Percentiles rank a stretch among this genome's conserved stretches.
These are phyloP conservation scores for Colletotrichum tropicale DNA, from an alignment of 2,329 filamentous ascomycete genomes.

Conservation along the genomic window DNA sequence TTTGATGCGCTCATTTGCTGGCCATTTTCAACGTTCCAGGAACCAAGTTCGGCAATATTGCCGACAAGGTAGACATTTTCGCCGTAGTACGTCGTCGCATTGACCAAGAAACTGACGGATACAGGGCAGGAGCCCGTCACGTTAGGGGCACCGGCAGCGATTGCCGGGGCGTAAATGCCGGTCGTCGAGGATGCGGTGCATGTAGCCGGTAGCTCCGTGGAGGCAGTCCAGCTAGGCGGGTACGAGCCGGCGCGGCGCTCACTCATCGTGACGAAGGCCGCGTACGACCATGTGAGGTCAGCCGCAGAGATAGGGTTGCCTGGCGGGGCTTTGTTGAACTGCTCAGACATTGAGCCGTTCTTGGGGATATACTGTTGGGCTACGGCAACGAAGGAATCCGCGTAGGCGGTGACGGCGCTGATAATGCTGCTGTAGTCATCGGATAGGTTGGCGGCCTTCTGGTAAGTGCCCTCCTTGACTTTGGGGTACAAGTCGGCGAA, in stretches of 20 bases:
- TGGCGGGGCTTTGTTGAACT: conserved; percentile 46
- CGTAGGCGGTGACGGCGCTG: conserved; percentile 53
- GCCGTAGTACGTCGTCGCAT: conserved; percentile 49
- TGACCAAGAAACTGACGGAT: conserved; percentile 48
- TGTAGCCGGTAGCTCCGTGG: conserved; percentile 26
- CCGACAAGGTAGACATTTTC: conserved; percentile 52
- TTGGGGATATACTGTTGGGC: conserved; percentile 51
- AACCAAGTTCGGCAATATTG: conserved; percentile 44
- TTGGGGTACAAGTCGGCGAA: conserved; percentile 57
- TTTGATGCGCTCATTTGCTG: conserved; percentile 41
- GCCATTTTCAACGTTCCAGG: conserved; percentile 43
- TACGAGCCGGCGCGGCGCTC: conserved; percentile 40
- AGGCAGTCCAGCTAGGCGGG: conserved; percentile 29
- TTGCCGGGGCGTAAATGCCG: conserved; percentile 37
- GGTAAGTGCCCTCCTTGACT: conserved; percentile 51
- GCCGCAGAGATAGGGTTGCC: conserved; percentile 45
- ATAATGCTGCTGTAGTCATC: conserved; percentile 45
- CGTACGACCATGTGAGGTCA: conserved; percentile 59
- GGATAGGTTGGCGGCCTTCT: conserved; percentile 33
- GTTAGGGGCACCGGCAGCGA: conserved; percentile 38
- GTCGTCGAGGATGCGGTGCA: conserved; percentile 29
- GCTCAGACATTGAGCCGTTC: conserved; percentile 52
- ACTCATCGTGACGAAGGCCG: conserved; percentile 51
- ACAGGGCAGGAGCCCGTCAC: conserved; percentile 32
- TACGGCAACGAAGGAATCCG: conserved; percentile 57